Conservation (phyloP, 495 filamentous ascomycete genomes). For the Xylaria castorea region DNA sequence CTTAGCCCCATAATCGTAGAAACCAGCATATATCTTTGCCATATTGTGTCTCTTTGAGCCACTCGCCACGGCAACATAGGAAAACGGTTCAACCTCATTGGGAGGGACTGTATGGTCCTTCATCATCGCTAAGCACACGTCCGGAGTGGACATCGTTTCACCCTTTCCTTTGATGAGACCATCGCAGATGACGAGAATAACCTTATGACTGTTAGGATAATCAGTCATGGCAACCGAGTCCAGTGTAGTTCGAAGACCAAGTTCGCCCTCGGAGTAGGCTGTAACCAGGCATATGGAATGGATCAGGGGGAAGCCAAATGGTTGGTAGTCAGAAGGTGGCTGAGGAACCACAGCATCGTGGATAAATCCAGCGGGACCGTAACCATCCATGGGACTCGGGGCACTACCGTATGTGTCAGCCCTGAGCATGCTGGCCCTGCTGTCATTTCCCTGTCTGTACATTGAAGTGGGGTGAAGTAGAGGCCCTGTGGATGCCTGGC, state of each 20-base stretch:
- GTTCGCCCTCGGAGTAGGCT: slow-evolving; percentile 95
- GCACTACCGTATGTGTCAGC: slow-evolving; percentile 58
- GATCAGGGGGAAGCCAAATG: slow-evolving; percentile 92
- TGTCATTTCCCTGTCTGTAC: slow-evolving; percentile 77
- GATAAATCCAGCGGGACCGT: slow-evolving; percentile 90
- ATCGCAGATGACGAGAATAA: slow-evolving; percentile 94
- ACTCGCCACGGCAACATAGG: slow-evolving; percentile 95
- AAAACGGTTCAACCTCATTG: slow-evolving; percentile 84
- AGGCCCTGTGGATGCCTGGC: slow-evolving; percentile 83
- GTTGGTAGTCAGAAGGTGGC: slow-evolving; percentile 96
- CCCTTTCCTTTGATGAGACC: slow-evolving; percentile 97
- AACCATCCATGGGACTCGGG: slow-evolving; percentile 69
- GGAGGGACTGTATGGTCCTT: slow-evolving; percentile 81
- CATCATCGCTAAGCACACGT: slow-evolving; percentile 92
- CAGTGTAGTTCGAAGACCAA: slow-evolving; percentile 89
- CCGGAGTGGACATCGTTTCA: slow-evolving; percentile 85
- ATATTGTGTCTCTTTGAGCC: slow-evolving; percentile 99
- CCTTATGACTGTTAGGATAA: slow-evolving; percentile 98
- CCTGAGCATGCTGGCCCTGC: slow-evolving; percentile 61
- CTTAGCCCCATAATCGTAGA: slow-evolving; percentile 92
- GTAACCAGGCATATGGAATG: slow-evolving; percentile 95
- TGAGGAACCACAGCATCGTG: slow-evolving; percentile 96
- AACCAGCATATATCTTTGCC: slow-evolving; percentile 97
- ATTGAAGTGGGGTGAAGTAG: slow-evolving; percentile 73
- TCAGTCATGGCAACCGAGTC: slow-evolving; percentile 98